Evolutionary conservation across 163 green algal genomes (phyloP).

Genomic region (Volvox carteri): DNA sequence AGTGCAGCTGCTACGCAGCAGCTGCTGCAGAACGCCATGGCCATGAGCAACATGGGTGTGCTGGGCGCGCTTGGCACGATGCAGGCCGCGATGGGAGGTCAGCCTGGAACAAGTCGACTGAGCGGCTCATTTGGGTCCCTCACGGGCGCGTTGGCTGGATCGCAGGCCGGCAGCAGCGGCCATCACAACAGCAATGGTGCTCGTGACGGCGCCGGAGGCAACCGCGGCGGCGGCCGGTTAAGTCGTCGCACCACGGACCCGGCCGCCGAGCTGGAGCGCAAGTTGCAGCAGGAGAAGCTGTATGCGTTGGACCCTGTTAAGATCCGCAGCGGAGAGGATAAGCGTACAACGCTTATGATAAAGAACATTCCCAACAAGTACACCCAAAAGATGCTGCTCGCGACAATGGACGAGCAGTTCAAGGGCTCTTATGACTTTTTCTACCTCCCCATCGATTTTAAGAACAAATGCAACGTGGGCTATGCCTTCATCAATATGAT

Average conservation of each 20-base stretch:
- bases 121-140: conserved; percentile 23
- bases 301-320: conserved; percentile 87
- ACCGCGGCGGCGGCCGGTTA: conserved; percentile 77
- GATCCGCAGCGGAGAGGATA: conserved; percentile 86
- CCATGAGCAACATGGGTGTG: conserved; percentile 17
- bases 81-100: conserved; percentile 38
- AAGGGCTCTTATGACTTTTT: conserved; percentile 98
- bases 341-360: conserved; percentile 98
- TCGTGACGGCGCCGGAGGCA: conserved; percentile 38
- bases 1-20: conserved; percentile 54
- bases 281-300: conserved; percentile 83
- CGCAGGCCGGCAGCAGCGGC: not conserved
- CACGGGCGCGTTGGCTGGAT: not conserved
- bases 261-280: conserved; percentile 85
- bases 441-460: conserved; percentile 99
- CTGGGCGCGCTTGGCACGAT: conserved; percentile 45
- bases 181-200: not conserved
- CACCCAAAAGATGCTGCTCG: conserved; percentile 99
- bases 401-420: conserved; percentile 90
- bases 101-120: not conserved
- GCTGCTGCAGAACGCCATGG: conserved; percentile 63
- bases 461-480: conserved; percentile 99
- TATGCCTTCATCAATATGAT: conserved; percentile 99
- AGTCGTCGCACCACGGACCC: conserved; percentile 82
- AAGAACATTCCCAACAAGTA: conserved; percentile 99